phyloP scores from a whole-genome alignment of 106 monocot genomes.

The Dioscorea dumetorum region DNA sequence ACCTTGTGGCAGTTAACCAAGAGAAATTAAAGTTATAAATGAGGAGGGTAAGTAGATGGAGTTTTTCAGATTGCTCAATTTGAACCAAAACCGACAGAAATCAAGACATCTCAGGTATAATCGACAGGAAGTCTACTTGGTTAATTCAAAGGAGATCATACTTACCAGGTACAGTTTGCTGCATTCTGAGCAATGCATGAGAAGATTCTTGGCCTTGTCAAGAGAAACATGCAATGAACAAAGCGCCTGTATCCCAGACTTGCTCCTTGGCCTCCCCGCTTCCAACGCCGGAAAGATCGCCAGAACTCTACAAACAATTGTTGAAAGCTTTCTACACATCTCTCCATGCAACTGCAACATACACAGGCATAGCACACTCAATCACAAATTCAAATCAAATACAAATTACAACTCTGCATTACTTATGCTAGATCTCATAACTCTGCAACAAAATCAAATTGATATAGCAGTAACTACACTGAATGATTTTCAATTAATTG shows the following conservation, averaged over 20 bases:
- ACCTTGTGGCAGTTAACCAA: no score
- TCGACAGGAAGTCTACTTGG: no score
- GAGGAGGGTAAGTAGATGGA: no score
- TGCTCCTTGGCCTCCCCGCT: constrained; percentile 71
- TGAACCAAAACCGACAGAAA: no score
- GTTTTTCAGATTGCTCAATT: no score
- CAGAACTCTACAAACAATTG: constrained; percentile 53
- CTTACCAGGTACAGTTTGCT: constrained; percentile 93
- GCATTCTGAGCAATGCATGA: constrained; percentile 80
- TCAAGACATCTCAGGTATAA: no score
- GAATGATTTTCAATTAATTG: not conserved
- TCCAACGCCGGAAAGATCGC: constrained; percentile 62
- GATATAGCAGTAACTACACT: not conserved
- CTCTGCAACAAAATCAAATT: not conserved
- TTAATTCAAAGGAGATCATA: not conserved
- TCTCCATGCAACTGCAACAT: constrained; percentile 66
- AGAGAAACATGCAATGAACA: constrained; percentile 63
- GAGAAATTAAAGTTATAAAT: no score
- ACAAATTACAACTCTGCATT: not conserved
- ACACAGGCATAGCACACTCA: not conserved
- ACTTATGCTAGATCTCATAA: not conserved
- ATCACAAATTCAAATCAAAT: not conserved
- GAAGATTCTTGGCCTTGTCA: constrained; percentile 71
- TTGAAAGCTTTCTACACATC: constrained; percentile 56
- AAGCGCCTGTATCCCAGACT: constrained; percentile 69